phyloP scores from a whole-genome alignment of 1,284 basidiomycete genomes.

The Ganoderma lingzhi region DNA sequence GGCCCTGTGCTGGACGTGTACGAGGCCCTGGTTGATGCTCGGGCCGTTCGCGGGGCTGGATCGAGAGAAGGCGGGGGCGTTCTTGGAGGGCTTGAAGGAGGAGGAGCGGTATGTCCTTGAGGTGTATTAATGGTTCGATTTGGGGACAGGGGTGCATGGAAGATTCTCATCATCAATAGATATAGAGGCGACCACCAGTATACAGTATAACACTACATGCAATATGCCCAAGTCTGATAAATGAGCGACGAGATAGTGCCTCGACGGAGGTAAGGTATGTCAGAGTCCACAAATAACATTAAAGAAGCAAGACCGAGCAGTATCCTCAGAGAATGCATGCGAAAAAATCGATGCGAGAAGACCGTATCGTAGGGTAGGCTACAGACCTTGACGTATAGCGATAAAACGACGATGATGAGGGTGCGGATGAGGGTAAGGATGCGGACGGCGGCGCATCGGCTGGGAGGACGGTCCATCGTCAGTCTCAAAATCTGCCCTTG shows the following conservation, averaged over 20 bases:
- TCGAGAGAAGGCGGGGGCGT: slow-evolving; percentile 78
- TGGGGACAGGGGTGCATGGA: neutral
- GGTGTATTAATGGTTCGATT: slow-evolving; percentile 53
- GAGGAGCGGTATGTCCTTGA: slow-evolving; percentile 98
- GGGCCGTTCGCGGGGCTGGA: slow-evolving; percentile 76
- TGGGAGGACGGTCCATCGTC: neutral
- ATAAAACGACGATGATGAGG: no score
- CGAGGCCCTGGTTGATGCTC: slow-evolving; percentile 89
- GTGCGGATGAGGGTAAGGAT: neutral
- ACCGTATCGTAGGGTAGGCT: neutral
- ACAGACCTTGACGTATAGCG: neutral
- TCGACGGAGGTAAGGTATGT: neutral
- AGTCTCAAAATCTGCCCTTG: neutral
- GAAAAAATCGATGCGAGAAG: neutral
- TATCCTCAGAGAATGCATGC: neutral
- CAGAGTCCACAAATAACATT: neutral
- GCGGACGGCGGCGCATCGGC: neutral
- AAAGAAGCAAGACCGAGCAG: neutral
- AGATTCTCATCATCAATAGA: neutral
- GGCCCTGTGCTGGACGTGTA: slow-evolving; percentile 99
- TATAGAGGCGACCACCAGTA: neutral
- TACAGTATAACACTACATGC: neutral
- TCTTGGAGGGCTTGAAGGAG: slow-evolving; percentile 93
- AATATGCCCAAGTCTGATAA: neutral
- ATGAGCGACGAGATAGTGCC: neutral